Evolutionary conservation across 2,329 filamentous ascomycete genomes (phyloP).

Genomic region (Botryotinia globosa): DNA sequence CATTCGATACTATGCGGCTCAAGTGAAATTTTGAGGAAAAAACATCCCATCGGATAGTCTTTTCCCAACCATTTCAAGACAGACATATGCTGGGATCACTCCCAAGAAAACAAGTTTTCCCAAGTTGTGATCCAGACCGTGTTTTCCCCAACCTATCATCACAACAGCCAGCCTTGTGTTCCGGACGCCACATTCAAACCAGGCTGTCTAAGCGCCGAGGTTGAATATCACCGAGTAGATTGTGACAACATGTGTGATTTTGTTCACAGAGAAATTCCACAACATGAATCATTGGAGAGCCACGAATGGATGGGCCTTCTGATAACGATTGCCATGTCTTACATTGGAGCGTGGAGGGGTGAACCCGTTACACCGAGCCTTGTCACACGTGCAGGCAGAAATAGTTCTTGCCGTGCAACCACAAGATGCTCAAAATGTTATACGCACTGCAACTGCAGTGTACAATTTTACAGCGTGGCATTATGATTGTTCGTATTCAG

Average conservation of each 20-base stretch:
- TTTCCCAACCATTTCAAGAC: background rate
- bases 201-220: slow-evolving; percentile 3
- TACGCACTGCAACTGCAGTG: slow-evolving; percentile 9
- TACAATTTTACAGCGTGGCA: background rate
- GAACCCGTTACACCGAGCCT: background rate
- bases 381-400: background rate
- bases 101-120: background rate
- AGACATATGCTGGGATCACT: background rate
- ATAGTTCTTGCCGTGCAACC: background rate
- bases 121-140: background rate
- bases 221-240: background rate
- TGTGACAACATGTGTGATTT: slow-evolving; percentile 1
- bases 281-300: background rate
- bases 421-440: background rate
- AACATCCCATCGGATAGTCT: background rate
- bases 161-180: slow-evolving; percentile 12
- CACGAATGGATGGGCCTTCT: background rate
- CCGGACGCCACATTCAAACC: background rate
- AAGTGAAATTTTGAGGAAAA: background rate
- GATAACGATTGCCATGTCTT: slow-evolving; percentile 1
- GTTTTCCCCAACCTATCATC: background rate
- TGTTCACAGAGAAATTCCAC: background rate
- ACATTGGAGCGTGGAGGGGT: slow-evolving; percentile 5
- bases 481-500: slow-evolving; percentile 5
- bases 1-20: background rate